Evolutionary conservation across 2,329 filamentous ascomycete species (phyloP).

Genomic region (Phialophora verrucosa): DNA sequence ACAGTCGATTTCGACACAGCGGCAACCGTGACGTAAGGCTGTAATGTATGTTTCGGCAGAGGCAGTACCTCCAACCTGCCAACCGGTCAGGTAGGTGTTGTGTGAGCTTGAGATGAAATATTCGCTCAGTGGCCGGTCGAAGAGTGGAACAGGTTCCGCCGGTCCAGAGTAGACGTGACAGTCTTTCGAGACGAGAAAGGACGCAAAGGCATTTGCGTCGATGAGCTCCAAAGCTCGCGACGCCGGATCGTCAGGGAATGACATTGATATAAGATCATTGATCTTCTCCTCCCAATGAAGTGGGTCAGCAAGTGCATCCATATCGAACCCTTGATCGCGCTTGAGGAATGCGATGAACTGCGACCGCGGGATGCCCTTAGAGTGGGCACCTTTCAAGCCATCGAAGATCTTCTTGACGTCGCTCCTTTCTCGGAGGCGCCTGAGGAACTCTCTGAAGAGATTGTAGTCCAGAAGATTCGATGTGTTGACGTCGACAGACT

Average conservation of each 20-base stretch:
- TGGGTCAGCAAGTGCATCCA: constrained; percentile 62
- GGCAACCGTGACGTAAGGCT: constrained; percentile 84
- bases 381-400: constrained; percentile 62
- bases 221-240: constrained; percentile 53
- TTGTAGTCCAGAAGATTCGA: constrained; percentile 73
- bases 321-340: constrained; percentile 75
- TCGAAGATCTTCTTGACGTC: constrained; percentile 80
- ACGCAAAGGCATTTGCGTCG: constrained; percentile 77
- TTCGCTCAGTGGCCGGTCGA: constrained; percentile 88
- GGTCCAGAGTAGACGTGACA: constrained; percentile 69
- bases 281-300: constrained; percentile 35
- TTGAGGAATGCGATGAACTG: constrained; percentile 80
- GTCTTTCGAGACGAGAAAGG: constrained; percentile 74
- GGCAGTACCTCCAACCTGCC: constrained; percentile 86
- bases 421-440: constrained; percentile 78
- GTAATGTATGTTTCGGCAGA: constrained; percentile 95
- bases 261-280: constrained; percentile 31
- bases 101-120: constrained; percentile 99
- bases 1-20: constrained; percentile 96
- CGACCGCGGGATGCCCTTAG: constrained; percentile 68
- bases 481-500: constrained; percentile 69
- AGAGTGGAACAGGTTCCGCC: constrained; percentile 64
- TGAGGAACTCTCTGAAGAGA: constrained; percentile 84
- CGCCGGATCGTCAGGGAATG: constrained; percentile 25
- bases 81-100: constrained; percentile 93